Evolutionary conservation across 2,329 filamentous ascomycete genomes (phyloP), one percentile per base, ranked within the genome.

Genomic region (Pseudocercospora musae): DNA sequence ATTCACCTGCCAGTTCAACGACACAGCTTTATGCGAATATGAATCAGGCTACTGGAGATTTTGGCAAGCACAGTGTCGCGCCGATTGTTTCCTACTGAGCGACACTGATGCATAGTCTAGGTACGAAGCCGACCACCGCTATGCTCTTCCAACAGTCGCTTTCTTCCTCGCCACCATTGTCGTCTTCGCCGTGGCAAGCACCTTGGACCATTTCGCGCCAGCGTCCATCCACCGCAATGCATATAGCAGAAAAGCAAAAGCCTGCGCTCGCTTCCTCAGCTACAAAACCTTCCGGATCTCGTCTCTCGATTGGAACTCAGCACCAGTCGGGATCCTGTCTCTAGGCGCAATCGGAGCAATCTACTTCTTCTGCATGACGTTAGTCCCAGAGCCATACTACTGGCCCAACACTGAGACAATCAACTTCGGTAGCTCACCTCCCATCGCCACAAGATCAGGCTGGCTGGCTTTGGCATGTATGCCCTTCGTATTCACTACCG

Each of bases 61-160:
- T 62, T 82, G 80, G 81, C 80, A 72, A 57, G 74, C 70, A 65
- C 37, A 27, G 37, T 1, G 8, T 10, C 4, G n/a, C 4, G 11
- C 11, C 20, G 11, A 25, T 18, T 23, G 33, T 4, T 37, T 5
- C 52, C 27, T 23, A 50, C 25, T 52, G 10, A 63, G 40, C 6
- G 40, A 49, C 29, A 15, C n/a, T 50, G 21, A 59, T 25, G 21
- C 10, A 23, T 23, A 25, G 37, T 21, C 5, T 57, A 83, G 80
- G 81, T 84, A 84, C 65, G 72, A 83, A 59, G 80, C 83, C 21
- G 84, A 86, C 67, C 78, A 81, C 64, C 78, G 81, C 37, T 86
- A 81, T 65, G 81, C 79, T 0, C 71, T 85, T 3, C 78, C 78
- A 6, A 85, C 83, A 0, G 73, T 85, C 2, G 83, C 81, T 49